phyloP scores from a whole-genome alignment of 2,329 filamentous ascomycete species.

The Ascochyta rabiei region DNA sequence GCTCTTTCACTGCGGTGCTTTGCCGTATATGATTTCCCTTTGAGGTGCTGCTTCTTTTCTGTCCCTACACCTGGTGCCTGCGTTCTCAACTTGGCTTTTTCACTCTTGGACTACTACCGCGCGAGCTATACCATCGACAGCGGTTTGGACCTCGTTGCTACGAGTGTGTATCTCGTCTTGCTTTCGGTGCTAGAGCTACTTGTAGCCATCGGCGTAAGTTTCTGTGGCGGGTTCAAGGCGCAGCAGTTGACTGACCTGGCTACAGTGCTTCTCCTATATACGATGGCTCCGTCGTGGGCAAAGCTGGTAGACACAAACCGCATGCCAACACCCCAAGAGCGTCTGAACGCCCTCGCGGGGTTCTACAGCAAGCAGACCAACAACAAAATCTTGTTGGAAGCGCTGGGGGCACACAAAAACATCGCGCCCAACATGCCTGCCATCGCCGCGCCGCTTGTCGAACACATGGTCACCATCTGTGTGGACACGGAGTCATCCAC shows the following conservation, averaged over 20 bases:
- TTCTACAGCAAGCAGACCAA: background rate
- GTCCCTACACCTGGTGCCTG: too few species aligned
- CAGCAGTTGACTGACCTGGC: background rate
- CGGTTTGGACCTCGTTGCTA: too few species aligned
- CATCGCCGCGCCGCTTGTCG: slow-evolving; percentile 7
- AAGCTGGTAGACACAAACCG: background rate
- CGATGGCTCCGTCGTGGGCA: background rate
- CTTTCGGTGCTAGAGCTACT: too few species aligned
- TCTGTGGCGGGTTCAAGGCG: too few species aligned
- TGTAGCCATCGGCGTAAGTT: too few species aligned
- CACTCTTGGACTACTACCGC: too few species aligned
- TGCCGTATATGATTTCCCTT: too few species aligned
- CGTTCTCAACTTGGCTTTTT: too few species aligned
- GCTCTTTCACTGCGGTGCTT: too few species aligned
- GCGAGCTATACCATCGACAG: too few species aligned
- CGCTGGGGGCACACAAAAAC: background rate
- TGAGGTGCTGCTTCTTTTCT: too few species aligned
- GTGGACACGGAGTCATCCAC: slow-evolving; percentile 35
- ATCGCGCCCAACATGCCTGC: background rate
- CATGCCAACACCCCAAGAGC: background rate
- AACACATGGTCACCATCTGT: slow-evolving; percentile 24
- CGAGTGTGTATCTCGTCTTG: too few species aligned
- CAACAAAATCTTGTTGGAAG: background rate
- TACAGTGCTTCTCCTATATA: background rate
- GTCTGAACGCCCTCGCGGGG: background rate